phyloP scores from a whole-genome alignment of 768 basidiomycete genomes.

The Boletus coccyginus region DNA sequence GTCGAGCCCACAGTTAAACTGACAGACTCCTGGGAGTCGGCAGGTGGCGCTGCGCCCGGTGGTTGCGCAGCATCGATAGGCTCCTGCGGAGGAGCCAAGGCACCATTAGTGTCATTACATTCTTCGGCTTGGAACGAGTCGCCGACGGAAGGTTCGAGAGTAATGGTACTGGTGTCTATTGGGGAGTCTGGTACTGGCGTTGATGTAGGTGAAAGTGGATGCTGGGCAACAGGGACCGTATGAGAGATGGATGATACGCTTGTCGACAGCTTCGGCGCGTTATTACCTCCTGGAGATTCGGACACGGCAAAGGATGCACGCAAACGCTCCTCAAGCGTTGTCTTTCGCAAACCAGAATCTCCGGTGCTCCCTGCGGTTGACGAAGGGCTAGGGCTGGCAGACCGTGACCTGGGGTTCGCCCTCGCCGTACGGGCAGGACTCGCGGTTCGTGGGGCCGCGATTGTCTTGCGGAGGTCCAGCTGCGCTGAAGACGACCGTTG shows the following conservation, averaged over 20 bases:
- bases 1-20: background rate
- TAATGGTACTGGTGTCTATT: background rate
- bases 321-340: constrained; percentile 74
- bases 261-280: constrained; percentile 41
- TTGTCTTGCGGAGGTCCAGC: constrained; percentile 62
- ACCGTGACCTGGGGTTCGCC: constrained; percentile 16
- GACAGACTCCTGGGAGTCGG: background rate
- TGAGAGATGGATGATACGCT: constrained; percentile 38
- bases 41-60: background rate
- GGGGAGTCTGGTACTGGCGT: constrained; percentile 46
- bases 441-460: constrained; percentile 49
- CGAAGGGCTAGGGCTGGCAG: constrained; percentile 25
- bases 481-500: constrained; percentile 44
- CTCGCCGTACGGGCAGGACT: constrained; percentile 33
- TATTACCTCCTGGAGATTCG: constrained; percentile 47
- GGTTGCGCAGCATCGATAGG: background rate
- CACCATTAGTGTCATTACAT: background rate
- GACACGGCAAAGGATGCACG: constrained; percentile 59
- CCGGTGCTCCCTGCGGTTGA: constrained; percentile 10
- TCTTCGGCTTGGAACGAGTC: background rate
- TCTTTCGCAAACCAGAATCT: constrained; percentile 41
- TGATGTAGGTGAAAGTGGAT: constrained; percentile 42
- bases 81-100: background rate
- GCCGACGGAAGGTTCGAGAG: background rate
- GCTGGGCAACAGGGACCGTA: constrained; percentile 23